phyloP scores from a whole-genome alignment of 169 alveolate genomes.

The Sarcocystis neurona region DNA sequence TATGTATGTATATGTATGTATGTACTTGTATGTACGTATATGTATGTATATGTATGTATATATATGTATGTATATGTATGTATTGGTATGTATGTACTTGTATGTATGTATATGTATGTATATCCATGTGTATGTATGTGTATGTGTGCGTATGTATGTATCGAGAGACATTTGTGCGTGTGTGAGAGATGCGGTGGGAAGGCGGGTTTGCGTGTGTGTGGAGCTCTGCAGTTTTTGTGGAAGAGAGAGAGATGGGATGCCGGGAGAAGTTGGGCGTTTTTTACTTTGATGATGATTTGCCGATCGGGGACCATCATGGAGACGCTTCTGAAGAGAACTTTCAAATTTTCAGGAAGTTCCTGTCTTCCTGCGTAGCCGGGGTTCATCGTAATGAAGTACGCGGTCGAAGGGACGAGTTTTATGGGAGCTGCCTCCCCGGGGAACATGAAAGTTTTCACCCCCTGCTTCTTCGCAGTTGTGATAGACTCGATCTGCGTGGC shows the following conservation, averaged over 20 bases:
- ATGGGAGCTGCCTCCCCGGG: slow-evolving; percentile 90
- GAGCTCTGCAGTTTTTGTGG: neutral
- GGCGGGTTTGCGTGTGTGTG: neutral
- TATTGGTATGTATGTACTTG: neutral
- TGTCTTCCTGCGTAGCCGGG: slow-evolving; percentile 96
- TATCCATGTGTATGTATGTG: no score
- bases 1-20: neutral
- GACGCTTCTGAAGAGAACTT: slow-evolving; percentile 92
- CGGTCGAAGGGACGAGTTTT: slow-evolving; percentile 82
- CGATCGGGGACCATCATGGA: slow-evolving; percentile 97
- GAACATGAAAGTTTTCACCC: slow-evolving; percentile 85
- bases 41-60: neutral
- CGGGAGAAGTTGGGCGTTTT: no score
- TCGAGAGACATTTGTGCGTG: no score
- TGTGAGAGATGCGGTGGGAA: no score
- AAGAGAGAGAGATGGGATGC: no score
- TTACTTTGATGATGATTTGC: slow-evolving; percentile 88
- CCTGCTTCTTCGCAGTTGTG: slow-evolving; percentile 87
- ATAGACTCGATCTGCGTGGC: slow-evolving; percentile 82
- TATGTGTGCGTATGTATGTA: no score
- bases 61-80: neutral
- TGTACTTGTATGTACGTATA: neutral
- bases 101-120: no score
- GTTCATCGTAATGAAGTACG: slow-evolving; percentile 93
- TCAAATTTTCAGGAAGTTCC: slow-evolving; percentile 93